phyloP scores from a whole-genome alignment of 176 grass and related monocot species.

The Thinopyrum elongatum region DNA sequence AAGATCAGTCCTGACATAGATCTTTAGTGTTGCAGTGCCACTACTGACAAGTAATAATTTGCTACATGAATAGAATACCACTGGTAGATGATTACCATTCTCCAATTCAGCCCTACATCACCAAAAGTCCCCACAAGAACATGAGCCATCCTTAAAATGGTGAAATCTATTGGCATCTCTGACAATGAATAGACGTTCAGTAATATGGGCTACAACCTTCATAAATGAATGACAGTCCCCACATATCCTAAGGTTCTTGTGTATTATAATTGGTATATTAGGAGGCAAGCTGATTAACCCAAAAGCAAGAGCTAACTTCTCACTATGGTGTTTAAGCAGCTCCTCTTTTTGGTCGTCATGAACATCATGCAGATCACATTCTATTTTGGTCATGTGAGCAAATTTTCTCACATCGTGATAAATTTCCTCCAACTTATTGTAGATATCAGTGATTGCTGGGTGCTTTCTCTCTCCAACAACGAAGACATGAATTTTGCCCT shows the following conservation, averaged over 20 bases:
- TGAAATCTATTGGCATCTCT: conserved; percentile 46
- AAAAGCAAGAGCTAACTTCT: conserved; percentile 50
- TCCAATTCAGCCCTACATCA: conserved; percentile 27
- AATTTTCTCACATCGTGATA: conserved; percentile 26
- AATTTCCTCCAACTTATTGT: conserved; percentile 44
- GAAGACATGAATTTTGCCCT: conserved; percentile 40
- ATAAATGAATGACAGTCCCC: conserved; percentile 50
- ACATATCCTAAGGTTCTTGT: conserved; percentile 54
- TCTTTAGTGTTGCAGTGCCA: conserved; percentile 1
- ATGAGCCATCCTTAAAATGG: conserved; percentile 36
- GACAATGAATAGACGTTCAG: conserved; percentile 26
- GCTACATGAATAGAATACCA: conserved; percentile 27
- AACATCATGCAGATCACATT: conserved; percentile 52
- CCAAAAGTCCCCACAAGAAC: conserved; percentile 58
- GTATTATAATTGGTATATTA: conserved; percentile 45
- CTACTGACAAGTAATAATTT: conserved; percentile 36
- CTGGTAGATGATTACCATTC: neutral
- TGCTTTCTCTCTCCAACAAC: conserved; percentile 35
- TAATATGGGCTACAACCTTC: conserved; percentile 23
- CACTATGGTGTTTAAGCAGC: conserved; percentile 41
- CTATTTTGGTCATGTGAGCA: conserved; percentile 20
- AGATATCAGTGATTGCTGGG: conserved; percentile 32
- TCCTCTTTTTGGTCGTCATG: conserved; percentile 43
- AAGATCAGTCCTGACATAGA: conserved; percentile 33
- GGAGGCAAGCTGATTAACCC: conserved; percentile 36